Conservation (phyloP, 2,329 filamentous ascomycete species). For the Zasmidium angulare region DNA sequence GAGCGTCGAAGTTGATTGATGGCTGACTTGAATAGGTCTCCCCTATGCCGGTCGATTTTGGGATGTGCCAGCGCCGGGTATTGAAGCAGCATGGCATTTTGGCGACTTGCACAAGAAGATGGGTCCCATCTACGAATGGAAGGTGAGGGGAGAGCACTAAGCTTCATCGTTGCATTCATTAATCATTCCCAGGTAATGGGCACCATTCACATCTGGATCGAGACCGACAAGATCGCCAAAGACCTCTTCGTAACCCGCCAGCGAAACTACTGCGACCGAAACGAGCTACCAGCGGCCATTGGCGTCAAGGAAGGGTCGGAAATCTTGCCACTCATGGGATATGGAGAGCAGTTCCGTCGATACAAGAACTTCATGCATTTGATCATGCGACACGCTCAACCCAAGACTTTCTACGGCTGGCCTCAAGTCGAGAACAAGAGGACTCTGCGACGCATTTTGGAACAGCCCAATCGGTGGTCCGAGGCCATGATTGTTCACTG, state of each 20-base stretch:
- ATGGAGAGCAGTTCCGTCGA: conserved; percentile 31
- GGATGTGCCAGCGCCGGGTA: conserved; percentile 34
- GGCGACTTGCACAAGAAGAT: conserved; percentile 36
- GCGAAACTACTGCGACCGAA: conserved; percentile 36
- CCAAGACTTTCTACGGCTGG: conserved; percentile 34
- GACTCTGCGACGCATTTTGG: conserved; percentile 33
- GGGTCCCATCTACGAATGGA: conserved; percentile 38
- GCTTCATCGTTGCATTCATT: background rate
- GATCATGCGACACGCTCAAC: conserved; percentile 34
- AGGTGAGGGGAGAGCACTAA: conserved; percentile 13
- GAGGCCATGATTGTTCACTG: conserved; percentile 36
- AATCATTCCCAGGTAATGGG: conserved; percentile 28
- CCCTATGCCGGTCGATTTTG: conserved; percentile 35
- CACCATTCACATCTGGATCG: conserved; percentile 35
- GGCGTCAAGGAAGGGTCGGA: conserved; percentile 33
- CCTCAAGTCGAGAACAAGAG: conserved; percentile 36
- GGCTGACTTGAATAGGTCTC: conserved; percentile 22
- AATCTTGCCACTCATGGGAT: conserved; percentile 35
- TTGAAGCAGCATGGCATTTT: conserved; percentile 37
- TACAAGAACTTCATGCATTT: conserved; percentile 39
- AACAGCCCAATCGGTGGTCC: conserved; percentile 34
- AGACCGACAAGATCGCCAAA: conserved; percentile 36
- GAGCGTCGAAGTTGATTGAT: background rate
- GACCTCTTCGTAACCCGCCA: conserved; percentile 36
- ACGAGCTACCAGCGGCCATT: conserved; percentile 35